phyloP scores from a whole-genome alignment of 108 stramenopile species.

The Asterionellopsis glacialis region DNA sequence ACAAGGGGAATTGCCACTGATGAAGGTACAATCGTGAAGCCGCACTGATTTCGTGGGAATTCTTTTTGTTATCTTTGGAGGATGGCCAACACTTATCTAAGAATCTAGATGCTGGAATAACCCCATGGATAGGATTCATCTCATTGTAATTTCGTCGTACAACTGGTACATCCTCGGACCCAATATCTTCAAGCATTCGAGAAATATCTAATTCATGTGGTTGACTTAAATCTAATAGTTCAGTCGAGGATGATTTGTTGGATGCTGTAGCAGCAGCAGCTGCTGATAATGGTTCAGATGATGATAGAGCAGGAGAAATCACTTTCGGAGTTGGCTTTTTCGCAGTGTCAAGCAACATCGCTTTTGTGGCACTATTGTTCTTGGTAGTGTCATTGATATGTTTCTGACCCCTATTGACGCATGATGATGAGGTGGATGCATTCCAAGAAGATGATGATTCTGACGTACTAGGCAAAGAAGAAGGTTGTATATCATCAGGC shows the following conservation, averaged over 20 bases:
- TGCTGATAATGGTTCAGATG: slow-evolving; percentile 1
- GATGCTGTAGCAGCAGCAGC: background rate
- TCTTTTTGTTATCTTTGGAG: slow-evolving; percentile 8
- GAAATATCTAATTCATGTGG: slow-evolving; percentile 40
- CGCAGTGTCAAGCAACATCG: too few relatives aligned
- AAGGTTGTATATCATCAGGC: background rate
- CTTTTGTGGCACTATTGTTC: too few relatives aligned
- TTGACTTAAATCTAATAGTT: slow-evolving; percentile 14
- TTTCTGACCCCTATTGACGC: too few relatives aligned
- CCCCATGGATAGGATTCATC: slow-evolving; percentile 47
- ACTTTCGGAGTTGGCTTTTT: too few relatives aligned
- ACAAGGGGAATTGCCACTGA: slow-evolving; percentile 87
- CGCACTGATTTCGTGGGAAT: slow-evolving; percentile 5
- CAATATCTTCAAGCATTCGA: slow-evolving; percentile 63
- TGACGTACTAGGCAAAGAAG: slow-evolving; percentile 3
- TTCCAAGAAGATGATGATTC: background rate
- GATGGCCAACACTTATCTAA: slow-evolving; percentile 61
- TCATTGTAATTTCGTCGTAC: slow-evolving; percentile 67
- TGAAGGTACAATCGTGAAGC: slow-evolving; percentile 54
- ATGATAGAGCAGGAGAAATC: background rate
- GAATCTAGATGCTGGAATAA: slow-evolving; percentile 52
- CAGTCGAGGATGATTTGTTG: too few relatives aligned
- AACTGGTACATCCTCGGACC: slow-evolving; percentile 66
- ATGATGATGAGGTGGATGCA: too few relatives aligned
- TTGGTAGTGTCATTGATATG: too few relatives aligned